Conservation (phyloP, 1,284 basidiomycete genomes). For the Leccinum pachyderme region DNA sequence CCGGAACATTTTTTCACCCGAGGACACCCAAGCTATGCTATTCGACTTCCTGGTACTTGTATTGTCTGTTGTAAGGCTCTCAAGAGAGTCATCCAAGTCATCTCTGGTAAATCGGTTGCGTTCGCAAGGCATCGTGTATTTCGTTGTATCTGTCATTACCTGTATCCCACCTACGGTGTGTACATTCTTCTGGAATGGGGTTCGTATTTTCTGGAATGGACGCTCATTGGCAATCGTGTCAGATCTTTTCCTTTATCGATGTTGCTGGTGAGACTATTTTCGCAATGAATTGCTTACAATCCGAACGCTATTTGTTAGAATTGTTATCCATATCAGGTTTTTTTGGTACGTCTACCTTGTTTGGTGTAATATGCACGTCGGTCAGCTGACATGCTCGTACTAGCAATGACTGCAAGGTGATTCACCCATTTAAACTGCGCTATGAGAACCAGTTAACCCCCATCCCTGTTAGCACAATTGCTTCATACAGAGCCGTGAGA, state of each 20-base stretch:
- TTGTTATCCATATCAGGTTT: constrained; percentile 1
- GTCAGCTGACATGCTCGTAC: neutral
- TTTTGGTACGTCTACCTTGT: constrained; percentile 4
- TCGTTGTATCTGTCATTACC: constrained; percentile 10
- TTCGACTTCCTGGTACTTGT: constrained; percentile 22
- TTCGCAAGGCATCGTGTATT: constrained; percentile 23
- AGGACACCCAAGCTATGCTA: constrained; percentile 9
- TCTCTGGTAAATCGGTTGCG: constrained; percentile 13
- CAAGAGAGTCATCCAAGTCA: constrained; percentile 11
- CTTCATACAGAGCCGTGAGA: constrained; percentile 17
- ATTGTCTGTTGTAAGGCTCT: constrained; percentile 20
- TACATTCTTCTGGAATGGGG: too few species aligned
- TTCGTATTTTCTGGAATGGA: neutral
- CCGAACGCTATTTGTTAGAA: constrained; percentile 1
- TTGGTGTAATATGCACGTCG: neutral
- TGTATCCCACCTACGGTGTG: constrained; percentile 20
- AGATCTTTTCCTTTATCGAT: constrained; percentile 15
- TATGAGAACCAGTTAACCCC: neutral
- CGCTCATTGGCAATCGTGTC: neutral
- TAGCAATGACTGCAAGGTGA: constrained; percentile 17
- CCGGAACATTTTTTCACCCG: neutral
- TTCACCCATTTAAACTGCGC: too few species aligned
- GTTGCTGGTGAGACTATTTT: neutral
- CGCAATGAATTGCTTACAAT: neutral
- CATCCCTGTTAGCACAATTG: constrained; percentile 9